These are phyloP conservation scores for Aegilops longissima DNA, from an alignment of 176 grass and related monocot genomes.

Conservation along the genomic window DNA sequence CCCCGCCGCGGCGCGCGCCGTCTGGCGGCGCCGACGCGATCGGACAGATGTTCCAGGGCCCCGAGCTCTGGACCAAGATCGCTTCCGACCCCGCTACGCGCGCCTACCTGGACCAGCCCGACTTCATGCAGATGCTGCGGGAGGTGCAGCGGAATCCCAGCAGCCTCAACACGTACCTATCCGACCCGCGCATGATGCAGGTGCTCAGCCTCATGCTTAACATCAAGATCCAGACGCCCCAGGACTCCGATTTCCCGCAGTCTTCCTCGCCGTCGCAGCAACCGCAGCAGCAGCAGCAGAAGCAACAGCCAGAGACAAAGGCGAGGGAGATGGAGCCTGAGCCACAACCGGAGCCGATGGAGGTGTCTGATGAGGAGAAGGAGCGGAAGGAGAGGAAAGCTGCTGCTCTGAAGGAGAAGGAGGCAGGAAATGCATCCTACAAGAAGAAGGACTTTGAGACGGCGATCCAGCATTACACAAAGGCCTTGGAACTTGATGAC, in stretches of 20 bases:
- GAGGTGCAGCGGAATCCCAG: constrained; percentile 88
- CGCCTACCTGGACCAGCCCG: constrained; percentile 75
- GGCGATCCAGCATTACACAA: constrained; percentile 83
- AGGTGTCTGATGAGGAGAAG: constrained; percentile 55
- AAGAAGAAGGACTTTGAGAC: constrained; percentile 98
- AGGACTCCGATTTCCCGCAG: constrained; percentile 40
- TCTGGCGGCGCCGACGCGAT: constrained; percentile 42
- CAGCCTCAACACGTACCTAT: constrained; percentile 66
- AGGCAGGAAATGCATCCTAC: constrained; percentile 84
- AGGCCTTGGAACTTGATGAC: constrained; percentile 78
- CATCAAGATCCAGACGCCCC: constrained; percentile 69
- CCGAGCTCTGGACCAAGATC: constrained; percentile 95
- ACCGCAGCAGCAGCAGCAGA: constrained; percentile 18
- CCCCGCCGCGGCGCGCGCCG: constrained; percentile 31
- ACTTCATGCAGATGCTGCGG: constrained; percentile 84
- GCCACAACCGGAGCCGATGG: constrained; percentile 70
- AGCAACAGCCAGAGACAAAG: constrained; percentile 29
- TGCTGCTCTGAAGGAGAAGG: constrained; percentile 81
- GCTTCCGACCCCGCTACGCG: constrained; percentile 70
- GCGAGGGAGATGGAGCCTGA: constrained; percentile 38
- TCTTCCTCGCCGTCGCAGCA: constrained; percentile 5
- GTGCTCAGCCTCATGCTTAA: constrained; percentile 92
- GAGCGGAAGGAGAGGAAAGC: constrained; percentile 65
- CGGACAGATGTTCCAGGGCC: constrained; percentile 87
- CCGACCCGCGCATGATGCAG: constrained; percentile 94